A percentile compares a stretch with the other conserved stretches of the same genome.
Conservation (phyloP, 2,329 filamentous ascomycete species). For the Diaporthe citrichinensis region DNA sequence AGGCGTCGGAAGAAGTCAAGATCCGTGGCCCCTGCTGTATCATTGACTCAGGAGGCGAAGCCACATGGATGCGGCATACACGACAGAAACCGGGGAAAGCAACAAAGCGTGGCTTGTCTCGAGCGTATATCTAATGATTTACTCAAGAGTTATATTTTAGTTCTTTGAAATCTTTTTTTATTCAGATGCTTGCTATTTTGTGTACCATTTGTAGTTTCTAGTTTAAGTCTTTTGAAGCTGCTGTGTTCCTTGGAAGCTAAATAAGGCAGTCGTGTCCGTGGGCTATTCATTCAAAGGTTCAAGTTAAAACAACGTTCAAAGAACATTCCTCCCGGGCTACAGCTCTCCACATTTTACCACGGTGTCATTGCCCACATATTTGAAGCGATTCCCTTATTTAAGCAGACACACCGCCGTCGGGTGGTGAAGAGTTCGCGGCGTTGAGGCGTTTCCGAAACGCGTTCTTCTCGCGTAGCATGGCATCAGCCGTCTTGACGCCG, state of each 20-base stretch:
- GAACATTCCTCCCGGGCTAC: not conserved
- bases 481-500: constrained; percentile 54
- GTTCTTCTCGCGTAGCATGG: constrained; percentile 46
- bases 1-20: not conserved
- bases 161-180: too few relatives aligned
- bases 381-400: not conserved
- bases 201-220: too few relatives aligned
- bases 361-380: too few relatives aligned
- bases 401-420: not conserved
- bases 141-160: too few relatives aligned
- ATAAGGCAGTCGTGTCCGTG: not conserved
- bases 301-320: not conserved
- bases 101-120: not conserved
- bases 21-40: too few relatives aligned
- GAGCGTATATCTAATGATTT: not conserved
- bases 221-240: too few relatives aligned
- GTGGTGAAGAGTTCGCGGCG: not conserved
- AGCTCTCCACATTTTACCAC: not conserved
- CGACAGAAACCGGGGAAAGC: not conserved
- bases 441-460: not conserved
- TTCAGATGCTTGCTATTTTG: too few relatives aligned
- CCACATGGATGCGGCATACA: too few relatives aligned
- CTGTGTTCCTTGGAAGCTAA: too few relatives aligned
- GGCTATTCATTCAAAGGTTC: not conserved
- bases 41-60: too few relatives aligned